Conservation (phyloP, 495 filamentous ascomycete genomes). For the Daldinia decipiens region DNA sequence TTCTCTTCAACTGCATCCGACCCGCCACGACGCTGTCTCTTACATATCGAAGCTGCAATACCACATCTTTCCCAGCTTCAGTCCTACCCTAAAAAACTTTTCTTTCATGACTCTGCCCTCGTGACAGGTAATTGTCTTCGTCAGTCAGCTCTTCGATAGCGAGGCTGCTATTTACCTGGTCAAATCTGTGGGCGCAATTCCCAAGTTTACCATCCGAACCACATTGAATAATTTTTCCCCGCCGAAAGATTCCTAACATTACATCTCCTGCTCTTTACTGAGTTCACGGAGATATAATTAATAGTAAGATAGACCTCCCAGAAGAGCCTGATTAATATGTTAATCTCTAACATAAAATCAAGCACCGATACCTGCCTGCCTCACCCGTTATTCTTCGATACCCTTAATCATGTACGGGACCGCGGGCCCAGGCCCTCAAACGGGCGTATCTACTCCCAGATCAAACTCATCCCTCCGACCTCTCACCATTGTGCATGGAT, state of each 20-base stretch:
- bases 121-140: conserved; percentile 23
- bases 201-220: conserved; percentile 13
- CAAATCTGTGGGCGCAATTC: conserved; percentile 18
- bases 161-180: conserved; percentile 20
- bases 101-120: conserved; percentile 5
- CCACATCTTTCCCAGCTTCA: conserved; percentile 22
- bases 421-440: conserved; percentile 82
- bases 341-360: conserved; percentile 8
- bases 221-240: conserved; percentile 14
- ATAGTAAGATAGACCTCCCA: conserved; percentile 27
- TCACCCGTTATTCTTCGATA: conserved; percentile 26
- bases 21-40: conserved; percentile 15
- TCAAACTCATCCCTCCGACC: conserved; percentile 88
- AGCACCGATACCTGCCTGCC: conserved; percentile 15
- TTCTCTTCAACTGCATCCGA: neutral
- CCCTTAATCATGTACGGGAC: conserved; percentile 81
- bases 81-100: conserved; percentile 9
- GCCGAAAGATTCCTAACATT: conserved; percentile 31
- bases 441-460: conserved; percentile 93
- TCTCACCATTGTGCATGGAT: conserved; percentile 88
- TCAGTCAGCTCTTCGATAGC: conserved; percentile 10
- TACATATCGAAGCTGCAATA: conserved; percentile 20
- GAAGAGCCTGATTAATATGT: neutral
- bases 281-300: conserved; percentile 49
- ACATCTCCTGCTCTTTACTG: conserved; percentile 54